Percentiles rank a stretch among this genome's conserved stretches.
phyloP scores from a whole-genome alignment of 768 basidiomycete genomes.

The Megacollybia marginata region DNA sequence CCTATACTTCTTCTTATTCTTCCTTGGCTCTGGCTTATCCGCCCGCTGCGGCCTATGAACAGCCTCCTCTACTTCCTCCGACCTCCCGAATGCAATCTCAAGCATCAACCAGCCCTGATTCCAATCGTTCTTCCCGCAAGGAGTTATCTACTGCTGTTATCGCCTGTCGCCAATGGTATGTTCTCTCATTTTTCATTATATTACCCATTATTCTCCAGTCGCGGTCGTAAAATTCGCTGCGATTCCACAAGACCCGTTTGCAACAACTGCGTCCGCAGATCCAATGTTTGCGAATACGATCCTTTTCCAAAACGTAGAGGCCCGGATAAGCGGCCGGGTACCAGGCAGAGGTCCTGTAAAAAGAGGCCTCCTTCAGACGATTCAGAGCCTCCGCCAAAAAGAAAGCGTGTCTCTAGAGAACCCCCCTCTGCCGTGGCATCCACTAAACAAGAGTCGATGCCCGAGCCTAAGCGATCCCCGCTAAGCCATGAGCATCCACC shows the following conservation, averaged over 20 bases:
- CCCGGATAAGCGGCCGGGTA: conserved; percentile 81
- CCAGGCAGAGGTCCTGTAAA: conserved; percentile 79
- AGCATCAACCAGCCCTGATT: no score
- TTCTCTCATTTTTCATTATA: neutral
- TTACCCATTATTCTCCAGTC: conserved; percentile 34
- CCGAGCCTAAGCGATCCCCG: no score
- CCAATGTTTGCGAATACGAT: conserved; percentile 76
- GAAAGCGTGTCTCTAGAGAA: no score
- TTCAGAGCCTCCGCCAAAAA: conserved; percentile 11
- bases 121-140: no score
- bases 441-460: no score
- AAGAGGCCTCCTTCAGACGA: conserved; percentile 58
- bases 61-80: no score
- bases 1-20: no score
- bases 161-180: neutral
- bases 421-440: no score
- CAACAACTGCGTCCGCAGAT: conserved; percentile 74
- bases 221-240: conserved; percentile 79
- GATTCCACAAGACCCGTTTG: conserved; percentile 77
- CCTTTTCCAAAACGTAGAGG: conserved; percentile 75
- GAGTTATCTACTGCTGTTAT: neutral
- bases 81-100: no score
- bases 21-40: no score
- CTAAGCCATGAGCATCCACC: no score
- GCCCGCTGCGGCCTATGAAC: no score